phyloP scores from a whole-genome alignment of 2,329 filamentous ascomycete genomes.

The Penicillium brasilianum region DNA sequence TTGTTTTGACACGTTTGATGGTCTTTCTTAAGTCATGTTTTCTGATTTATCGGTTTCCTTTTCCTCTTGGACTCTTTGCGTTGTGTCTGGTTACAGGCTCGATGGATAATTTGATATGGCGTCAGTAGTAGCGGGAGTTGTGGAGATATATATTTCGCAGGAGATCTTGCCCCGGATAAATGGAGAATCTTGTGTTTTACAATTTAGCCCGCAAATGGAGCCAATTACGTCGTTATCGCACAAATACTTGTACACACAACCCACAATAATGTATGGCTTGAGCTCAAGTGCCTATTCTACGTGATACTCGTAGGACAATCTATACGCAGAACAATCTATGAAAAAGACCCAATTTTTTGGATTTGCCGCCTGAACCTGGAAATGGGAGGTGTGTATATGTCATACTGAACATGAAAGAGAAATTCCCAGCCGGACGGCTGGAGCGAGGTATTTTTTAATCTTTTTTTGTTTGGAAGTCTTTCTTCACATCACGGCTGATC shows the following conservation, averaged over 20 bases:
- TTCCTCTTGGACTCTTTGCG: neutral
- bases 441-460: slow-evolving; percentile 45
- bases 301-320: neutral
- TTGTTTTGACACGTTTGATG: neutral
- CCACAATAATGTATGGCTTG: neutral
- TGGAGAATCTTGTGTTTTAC: neutral
- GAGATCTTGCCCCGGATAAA: slow-evolving; percentile 12
- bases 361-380: slow-evolving; percentile 40
- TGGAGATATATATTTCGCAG: neutral
- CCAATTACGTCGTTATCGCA: slow-evolving; percentile 19
- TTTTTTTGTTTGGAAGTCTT: slow-evolving; percentile 41
- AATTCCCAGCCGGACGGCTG: slow-evolving; percentile 39
- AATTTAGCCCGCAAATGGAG: neutral
- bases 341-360: slow-evolving; percentile 35
- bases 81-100: neutral
- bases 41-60: no score
- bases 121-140: neutral
- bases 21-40: no score
- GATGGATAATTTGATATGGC: neutral
- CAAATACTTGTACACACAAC: slow-evolving; percentile 6
- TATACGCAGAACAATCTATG: neutral
- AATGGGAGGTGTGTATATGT: slow-evolving; percentile 40
- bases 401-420: slow-evolving; percentile 44
- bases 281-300: no score
- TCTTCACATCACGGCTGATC: slow-evolving; percentile 42